These are phyloP conservation scores for Sporormia fimetaria DNA, from an alignment of 495 filamentous ascomycete genomes.

Conservation along the genomic window DNA sequence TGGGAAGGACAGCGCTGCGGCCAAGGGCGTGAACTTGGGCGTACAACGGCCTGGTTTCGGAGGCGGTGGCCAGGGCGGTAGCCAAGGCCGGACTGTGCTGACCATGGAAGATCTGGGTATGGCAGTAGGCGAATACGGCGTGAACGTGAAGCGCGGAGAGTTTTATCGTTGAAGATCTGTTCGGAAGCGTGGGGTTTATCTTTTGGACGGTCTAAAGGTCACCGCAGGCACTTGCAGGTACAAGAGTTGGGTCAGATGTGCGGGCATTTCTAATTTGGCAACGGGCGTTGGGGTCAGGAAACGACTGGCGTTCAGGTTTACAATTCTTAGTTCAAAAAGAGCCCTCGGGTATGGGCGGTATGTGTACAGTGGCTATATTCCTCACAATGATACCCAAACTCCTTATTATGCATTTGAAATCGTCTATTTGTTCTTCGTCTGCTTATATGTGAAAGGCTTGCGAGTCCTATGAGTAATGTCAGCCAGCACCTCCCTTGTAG, in stretches of 20 bases:
- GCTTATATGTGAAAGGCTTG: conserved; percentile 72
- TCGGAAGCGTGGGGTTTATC: background rate
- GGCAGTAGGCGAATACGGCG: conserved; percentile 93
- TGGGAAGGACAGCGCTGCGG: conserved; percentile 27
- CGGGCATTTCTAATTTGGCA: conserved; percentile 7
- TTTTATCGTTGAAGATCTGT: conserved; percentile 71
- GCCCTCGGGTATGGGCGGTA: conserved; percentile 1
- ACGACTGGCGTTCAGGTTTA: background rate
- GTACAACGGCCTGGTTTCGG: conserved; percentile 87
- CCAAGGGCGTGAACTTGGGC: conserved; percentile 55
- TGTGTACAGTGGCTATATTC: conserved; percentile 24
- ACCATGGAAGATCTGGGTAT: conserved; percentile 99
- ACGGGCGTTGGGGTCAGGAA: too few species aligned
- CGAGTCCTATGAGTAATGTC: conserved; percentile 50
- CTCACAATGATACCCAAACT: conserved; percentile 21
- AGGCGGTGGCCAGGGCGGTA: conserved; percentile 81
- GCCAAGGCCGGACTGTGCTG: conserved; percentile 83
- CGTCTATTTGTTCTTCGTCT: conserved; percentile 61
- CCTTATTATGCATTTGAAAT: conserved; percentile 4
- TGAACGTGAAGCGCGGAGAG: conserved; percentile 92
- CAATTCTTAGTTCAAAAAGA: too few species aligned
- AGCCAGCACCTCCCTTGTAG: background rate
- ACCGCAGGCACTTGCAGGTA: conserved; percentile 1
- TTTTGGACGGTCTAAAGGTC: background rate
- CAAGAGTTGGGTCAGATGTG: background rate